A percentile compares a stretch with the other conserved stretches of the same genome.
phyloP scores from a whole-genome alignment of 768 basidiomycete genomes.

The Suillus clintonianus region DNA sequence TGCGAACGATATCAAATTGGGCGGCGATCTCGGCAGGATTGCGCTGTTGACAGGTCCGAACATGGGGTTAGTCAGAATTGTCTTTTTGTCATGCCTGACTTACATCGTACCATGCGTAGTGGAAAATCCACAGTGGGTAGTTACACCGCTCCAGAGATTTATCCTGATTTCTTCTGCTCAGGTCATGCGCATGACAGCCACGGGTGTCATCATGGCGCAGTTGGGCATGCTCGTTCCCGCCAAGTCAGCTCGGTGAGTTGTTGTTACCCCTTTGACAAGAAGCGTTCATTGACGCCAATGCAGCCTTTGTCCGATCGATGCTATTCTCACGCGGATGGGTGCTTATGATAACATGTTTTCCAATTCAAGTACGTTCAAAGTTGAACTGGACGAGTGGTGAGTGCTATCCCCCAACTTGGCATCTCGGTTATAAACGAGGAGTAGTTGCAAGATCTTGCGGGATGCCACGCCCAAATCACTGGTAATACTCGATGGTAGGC shows the following conservation, averaged over 20 bases:
- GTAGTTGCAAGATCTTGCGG: constrained; percentile 87
- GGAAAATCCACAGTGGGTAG: constrained; percentile 72
- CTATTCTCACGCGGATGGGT: constrained; percentile 96
- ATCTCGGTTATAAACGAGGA: neutral
- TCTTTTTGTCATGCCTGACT: constrained; percentile 2
- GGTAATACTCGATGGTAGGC: constrained; percentile 90
- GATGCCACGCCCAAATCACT: constrained; percentile 93
- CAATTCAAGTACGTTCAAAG: constrained; percentile 95
- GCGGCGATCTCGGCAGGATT: constrained; percentile 72
- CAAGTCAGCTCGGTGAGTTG: constrained; percentile 62
- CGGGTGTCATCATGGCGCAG: constrained; percentile 93
- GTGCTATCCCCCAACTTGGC: constrained; percentile 6
- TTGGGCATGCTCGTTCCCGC: constrained; percentile 97
- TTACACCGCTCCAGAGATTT: neutral
- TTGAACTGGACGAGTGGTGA: constrained; percentile 96
- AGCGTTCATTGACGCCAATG: constrained; percentile 7
- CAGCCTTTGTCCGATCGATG: constrained; percentile 86
- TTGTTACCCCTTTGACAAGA: neutral
- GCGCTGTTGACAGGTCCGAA: constrained; percentile 88
- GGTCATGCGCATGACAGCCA: constrained; percentile 95
- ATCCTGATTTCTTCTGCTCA: constrained; percentile 25
- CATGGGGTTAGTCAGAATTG: constrained; percentile 66
- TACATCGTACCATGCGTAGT: constrained; percentile 33
- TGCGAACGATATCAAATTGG: constrained; percentile 89
- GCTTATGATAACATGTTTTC: constrained; percentile 98